phyloP scores from a whole-genome alignment of 1,284 basidiomycete genomes.

The Ustilago trichophora region DNA sequence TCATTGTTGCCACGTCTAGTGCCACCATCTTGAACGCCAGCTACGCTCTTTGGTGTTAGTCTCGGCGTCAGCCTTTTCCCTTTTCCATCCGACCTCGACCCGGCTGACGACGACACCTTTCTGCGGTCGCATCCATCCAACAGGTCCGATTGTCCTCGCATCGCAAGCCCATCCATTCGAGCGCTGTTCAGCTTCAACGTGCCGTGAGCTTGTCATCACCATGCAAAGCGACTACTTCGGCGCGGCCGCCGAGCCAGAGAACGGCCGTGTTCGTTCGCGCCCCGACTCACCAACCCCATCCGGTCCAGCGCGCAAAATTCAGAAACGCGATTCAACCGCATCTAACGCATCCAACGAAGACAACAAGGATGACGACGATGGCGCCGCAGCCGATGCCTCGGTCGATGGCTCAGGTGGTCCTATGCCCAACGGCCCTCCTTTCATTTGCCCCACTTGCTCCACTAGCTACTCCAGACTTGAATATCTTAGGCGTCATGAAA shows the following conservation, averaged over 20 bases:
- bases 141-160: too few relatives aligned
- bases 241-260: conserved; percentile 31
- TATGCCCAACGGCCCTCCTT: conserved; percentile 57
- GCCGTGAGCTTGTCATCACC: neutral
- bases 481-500: conserved; percentile 63
- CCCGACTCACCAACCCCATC: conserved; percentile 30
- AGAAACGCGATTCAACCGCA: conserved; percentile 32
- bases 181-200: too few relatives aligned
- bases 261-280: conserved; percentile 25
- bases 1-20: too few relatives aligned
- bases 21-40: too few relatives aligned
- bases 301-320: conserved; percentile 34
- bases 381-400: conserved; percentile 10
- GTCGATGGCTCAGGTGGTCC: conserved; percentile 22
- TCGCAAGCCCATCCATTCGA: too few relatives aligned
- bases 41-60: too few relatives aligned
- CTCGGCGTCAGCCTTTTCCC: too few relatives aligned
- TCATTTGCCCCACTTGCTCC: conserved; percentile 63
- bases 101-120: too few relatives aligned
- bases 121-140: neutral
- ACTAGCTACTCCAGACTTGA: conserved; percentile 65
- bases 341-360: conserved; percentile 34
- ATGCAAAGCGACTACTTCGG: conserved; percentile 49
- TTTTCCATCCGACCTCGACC: too few relatives aligned
- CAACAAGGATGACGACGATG: conserved; percentile 16